phyloP scores from a whole-genome alignment of 441 rosid genomes.

The Pelargonium australe region DNA sequence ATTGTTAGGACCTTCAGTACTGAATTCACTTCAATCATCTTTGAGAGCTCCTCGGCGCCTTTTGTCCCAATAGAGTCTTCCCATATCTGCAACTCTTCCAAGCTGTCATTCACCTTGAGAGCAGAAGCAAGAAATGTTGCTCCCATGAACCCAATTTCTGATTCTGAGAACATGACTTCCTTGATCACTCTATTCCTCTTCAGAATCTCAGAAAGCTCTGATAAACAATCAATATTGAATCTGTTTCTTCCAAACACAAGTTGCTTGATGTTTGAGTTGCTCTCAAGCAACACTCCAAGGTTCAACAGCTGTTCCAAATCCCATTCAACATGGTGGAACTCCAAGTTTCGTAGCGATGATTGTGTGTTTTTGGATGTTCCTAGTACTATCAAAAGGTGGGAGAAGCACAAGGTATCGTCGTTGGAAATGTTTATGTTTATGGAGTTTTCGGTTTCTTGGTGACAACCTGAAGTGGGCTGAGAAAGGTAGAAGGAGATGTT shows the following conservation, averaged over 20 bases:
- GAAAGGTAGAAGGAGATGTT: conserved; percentile 57
- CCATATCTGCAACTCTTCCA: conserved; percentile 93
- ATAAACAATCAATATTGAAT: conserved; percentile 44
- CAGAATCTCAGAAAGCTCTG: conserved; percentile 48
- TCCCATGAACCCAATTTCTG: conserved; percentile 49
- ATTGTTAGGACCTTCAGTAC: conserved; percentile 62
- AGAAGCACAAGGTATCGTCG: conserved; percentile 34
- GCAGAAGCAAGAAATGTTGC: conserved; percentile 62
- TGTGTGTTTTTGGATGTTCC: conserved; percentile 37
- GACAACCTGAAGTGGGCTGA: conserved; percentile 49
- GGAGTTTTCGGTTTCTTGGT: conserved; percentile 56
- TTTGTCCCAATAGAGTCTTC: conserved; percentile 78
- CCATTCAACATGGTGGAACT: conserved; percentile 65
- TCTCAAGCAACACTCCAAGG: conserved; percentile 55
- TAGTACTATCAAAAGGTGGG: conserved; percentile 47
- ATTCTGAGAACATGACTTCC: conserved; percentile 57
- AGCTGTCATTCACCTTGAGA: conserved; percentile 50
- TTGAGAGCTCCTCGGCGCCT: conserved; percentile 92
- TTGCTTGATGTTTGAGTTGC: conserved; percentile 50
- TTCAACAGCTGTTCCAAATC: conserved; percentile 40
- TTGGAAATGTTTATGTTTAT: conserved; percentile 51
- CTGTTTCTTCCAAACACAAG: conserved; percentile 52
- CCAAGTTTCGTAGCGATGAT: conserved; percentile 48
- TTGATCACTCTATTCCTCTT: conserved; percentile 50
- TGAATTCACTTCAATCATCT: conserved; percentile 86